Base-by-base conservation (phyloP, 306 rosid genomes). In the Fagus sylvatica region DNA sequence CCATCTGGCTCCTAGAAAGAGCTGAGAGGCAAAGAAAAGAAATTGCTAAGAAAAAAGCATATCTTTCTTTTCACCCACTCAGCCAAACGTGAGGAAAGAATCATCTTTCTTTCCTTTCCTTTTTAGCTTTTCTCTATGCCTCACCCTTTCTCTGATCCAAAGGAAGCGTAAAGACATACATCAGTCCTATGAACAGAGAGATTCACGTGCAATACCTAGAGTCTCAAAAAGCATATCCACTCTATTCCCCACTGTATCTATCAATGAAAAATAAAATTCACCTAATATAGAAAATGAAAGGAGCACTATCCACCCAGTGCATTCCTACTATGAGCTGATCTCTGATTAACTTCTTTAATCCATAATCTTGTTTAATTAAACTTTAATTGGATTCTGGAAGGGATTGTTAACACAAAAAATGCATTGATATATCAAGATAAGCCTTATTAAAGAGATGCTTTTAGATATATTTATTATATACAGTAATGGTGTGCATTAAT, bases 81-180 rank as follows among this genome's bases (percentile, higher is more conserved):
- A 30, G 75, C 79, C 69, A 74, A 86, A 75, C 85, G 76, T 79
- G 81, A 55, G 73, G 91, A 53, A 74, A 83, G 90, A 83, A 84
- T 83, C 87, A 62, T 8, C 87, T 87, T 87, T 87, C 77, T 65
- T 67, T 87, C 77, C 60, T 67, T 69, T 81, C 84, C 74, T 79
- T 80, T 84, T 54, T 69, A 43, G 73, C 76, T 78, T 81, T 80
- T 79, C 70, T 40, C 57, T 41, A 71, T 73, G 65, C 71, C 80
- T 69, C 72, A 41, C 74, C 75, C 81, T 80, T 84, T 84, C 84
- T 80, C 78, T 43, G 88, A 91, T 87, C 96, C 90, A 74, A 80
- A 76, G 86, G 81, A 88, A 86, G 88, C 79, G 84, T 83, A 88
- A 88, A 88, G 87, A 71, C 71, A 72, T 46, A 69, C 51, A 60